Evolutionary conservation across 768 basidiomycete genomes (phyloP), one percentile per base, ranked within the genome.

Genomic region (Termitomyces sp.): DNA sequence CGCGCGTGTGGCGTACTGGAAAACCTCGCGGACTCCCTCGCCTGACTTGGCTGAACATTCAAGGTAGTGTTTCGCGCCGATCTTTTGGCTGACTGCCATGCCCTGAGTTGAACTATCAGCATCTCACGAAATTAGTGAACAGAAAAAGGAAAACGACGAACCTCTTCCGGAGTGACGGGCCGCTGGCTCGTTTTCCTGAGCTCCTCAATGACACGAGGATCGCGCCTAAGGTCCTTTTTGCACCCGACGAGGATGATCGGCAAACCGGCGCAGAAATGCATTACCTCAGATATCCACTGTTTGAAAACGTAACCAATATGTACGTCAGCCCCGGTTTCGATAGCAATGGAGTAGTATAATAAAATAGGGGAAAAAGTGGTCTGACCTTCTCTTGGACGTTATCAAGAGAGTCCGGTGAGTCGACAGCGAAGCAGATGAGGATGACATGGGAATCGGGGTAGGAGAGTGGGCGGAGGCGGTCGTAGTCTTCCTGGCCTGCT

Each of bases 391-490:
- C 97, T 82, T 98, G 95, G 36, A 99, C 97, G 86, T 99, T 99
- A 79, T 97, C 97, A 66, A 99, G 83, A 53, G 96, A 98, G 75
- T 98, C 96, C 38, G 96, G 96, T 56, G 92, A 94, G 82, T 99
- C 97, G 67, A 98, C 88, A 47, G 97, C 95, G 76, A 97, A 99
- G 76, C 96, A 98, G 78, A 99, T 97, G 68, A 98, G 86, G 80
- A 99, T 98, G 76, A 99, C 96, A 74, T 99, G 96, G n/a, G 94
- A 96, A 79, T 98, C 96, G 60, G 96, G 96, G 79, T 99, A 99
- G 69, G 91, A 93, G 72, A 99, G 86, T 63, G 97, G 97, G 64
- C 97, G 86, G 67, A 99, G 92, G 69, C 96, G 92, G 77, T 98
- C 97, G 76, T 98, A 98, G 76, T 98, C 97, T 78, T 98, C 96